A percentile compares a stretch with the other conserved stretches of the same genome.
Evolutionary conservation across 2,329 filamentous ascomycete species (phyloP).

Genomic region (Phialophora tarda): DNA sequence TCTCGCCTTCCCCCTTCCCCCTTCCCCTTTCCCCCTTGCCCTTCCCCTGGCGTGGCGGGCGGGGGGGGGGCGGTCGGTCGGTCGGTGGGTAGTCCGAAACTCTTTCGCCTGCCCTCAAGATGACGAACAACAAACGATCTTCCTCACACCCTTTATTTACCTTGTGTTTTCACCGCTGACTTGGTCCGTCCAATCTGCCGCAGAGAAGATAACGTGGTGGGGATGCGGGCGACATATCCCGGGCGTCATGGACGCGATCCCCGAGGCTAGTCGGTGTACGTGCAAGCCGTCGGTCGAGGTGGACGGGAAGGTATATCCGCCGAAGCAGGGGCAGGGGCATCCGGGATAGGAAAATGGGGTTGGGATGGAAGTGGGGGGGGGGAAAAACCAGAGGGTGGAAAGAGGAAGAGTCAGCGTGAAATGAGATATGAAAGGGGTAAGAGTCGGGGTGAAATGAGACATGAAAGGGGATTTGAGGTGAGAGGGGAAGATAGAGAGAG

Average conservation of each 20-base stretch:
- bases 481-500: too few relatives aligned
- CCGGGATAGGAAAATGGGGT: conserved; percentile 2
- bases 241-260: conserved; percentile 59
- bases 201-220: conserved; percentile 60
- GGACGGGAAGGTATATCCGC: conserved; percentile 60
- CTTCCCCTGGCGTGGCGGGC: too few relatives aligned
- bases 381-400: neutral
- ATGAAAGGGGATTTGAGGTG: neutral
- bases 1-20: too few relatives aligned
- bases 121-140: neutral
- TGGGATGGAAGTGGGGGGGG: neutral
- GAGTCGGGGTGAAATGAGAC: neutral
- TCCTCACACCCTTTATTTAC: conserved; percentile 8
- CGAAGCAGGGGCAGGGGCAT: conserved; percentile 51
- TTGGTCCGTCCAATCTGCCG: neutral
- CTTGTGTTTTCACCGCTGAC: neutral
- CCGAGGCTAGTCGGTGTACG: conserved; percentile 59
- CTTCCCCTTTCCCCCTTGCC: too few relatives aligned
- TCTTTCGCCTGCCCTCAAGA: conserved; percentile 6
- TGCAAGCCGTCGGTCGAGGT: conserved; percentile 61
- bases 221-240: conserved; percentile 60
- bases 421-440: too few relatives aligned
- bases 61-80: too few relatives aligned
- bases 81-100: neutral
- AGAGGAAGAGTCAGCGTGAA: neutral